Evolutionary conservation across 202 grass and related monocot species (phyloP).

Genomic region (Eragrostis tef): DNA sequence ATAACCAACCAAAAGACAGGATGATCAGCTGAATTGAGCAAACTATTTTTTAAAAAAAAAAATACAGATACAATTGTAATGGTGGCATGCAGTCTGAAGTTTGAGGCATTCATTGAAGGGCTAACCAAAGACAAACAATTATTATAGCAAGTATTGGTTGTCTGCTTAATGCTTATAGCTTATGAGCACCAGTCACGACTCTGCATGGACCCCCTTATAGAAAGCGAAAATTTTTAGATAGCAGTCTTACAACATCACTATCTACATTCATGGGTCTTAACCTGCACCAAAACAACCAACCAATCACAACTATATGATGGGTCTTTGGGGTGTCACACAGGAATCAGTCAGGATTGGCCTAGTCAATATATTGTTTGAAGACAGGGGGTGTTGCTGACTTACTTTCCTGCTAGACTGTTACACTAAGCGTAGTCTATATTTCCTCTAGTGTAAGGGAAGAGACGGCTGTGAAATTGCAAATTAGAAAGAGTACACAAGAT

Average conservation of each 20-base stretch:
- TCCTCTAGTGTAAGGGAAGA: no score
- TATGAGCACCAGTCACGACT: not conserved
- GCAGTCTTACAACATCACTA: not conserved
- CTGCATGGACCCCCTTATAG: not conserved
- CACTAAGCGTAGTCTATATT: no score
- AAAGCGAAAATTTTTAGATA: conserved; percentile 4
- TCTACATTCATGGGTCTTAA: not conserved
- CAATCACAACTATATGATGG: not conserved
- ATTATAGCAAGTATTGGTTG: not conserved
- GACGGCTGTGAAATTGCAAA: conserved; percentile 9
- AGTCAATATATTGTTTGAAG: not conserved
- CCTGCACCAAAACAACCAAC: not conserved
- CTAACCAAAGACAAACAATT: conserved; percentile 3
- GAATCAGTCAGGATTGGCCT: conserved; percentile 12
- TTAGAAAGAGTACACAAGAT: not conserved
- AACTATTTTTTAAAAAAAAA: conserved; percentile 12
- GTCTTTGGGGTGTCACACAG: not conserved
- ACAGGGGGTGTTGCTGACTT: not conserved
- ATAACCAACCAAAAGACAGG: conserved; percentile 24
- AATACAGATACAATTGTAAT: not conserved
- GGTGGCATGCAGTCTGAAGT: not conserved
- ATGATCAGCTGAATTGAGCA: conserved; percentile 8
- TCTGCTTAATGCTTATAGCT: not conserved
- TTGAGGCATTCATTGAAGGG: not conserved
- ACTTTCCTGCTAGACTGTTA: no score